Evolutionary conservation across 176 grass and related monocot genomes (phyloP), one percentile per base, ranked within the genome.

Genomic region (Oryza officinalis): DNA sequence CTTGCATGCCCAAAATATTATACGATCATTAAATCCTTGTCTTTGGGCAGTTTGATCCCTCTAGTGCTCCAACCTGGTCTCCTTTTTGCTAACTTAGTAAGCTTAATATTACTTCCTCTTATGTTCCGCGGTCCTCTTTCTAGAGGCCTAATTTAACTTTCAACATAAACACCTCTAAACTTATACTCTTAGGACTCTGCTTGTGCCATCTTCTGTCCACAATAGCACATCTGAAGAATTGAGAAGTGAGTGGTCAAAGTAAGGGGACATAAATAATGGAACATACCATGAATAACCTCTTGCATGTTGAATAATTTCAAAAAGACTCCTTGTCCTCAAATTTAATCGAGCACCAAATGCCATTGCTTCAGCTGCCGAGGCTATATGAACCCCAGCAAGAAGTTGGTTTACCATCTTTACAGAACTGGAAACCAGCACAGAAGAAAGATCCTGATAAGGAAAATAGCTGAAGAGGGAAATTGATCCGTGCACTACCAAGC

Each of bases 331-430:
- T 71, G 95, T 93, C 63, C 63, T 82, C 86, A 98, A 84, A 79
- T 90, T 88, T 86, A 98, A 52, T 69, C 88, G 90, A 80, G 95
- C 90, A 59, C 87, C 92, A 91, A 95, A 93, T 72, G 95, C 91
- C 89, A 98, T 94, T 76, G 91, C 92, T 89, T 98, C 95, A 81
- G 95, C 92, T 75, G 95, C 91, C 30, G 95, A 89, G 79, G 85
- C 89, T 83, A 98, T 98, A 92, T 98, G 95, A 74, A 98, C 92
- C 67, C 95, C 95, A 86, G 95, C 92, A 88, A 98, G 95, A 83
- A 98, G 87, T 79, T 98, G 95, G 84, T 98, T 98, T 44, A 98
- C 95, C 95, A 98, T 98, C 86, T 98, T 98, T 50, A 98, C 89
- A 80, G 95, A 98, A 82, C 95, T 97, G 92, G 77, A 72, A 65